phyloP scores from a whole-genome alignment of 2,329 filamentous ascomycete genomes.

The Botryotinia convoluta region DNA sequence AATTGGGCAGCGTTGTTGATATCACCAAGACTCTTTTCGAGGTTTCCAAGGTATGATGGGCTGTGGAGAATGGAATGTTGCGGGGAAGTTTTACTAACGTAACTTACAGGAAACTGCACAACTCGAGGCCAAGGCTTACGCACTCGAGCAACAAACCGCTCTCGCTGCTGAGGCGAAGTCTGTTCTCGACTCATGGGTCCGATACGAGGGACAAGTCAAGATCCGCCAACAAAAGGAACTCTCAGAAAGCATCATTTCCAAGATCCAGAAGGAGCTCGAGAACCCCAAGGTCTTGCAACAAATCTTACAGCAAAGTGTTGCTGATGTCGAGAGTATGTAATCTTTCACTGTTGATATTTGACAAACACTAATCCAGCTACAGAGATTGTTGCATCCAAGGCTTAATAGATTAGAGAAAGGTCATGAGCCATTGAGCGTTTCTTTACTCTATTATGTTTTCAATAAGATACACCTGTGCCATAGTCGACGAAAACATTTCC shows the following conservation, averaged over 20 bases:
- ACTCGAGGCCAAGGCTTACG: conserved; percentile 93
- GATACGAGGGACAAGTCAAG: conserved; percentile 98
- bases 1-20: conserved; percentile 91
- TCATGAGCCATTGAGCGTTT: conserved; percentile 23
- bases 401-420: conserved; percentile 53
- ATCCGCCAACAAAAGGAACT: conserved; percentile 97
- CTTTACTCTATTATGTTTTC: conserved; percentile 53
- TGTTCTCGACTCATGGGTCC: conserved; percentile 97
- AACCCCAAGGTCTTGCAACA: conserved; percentile 96
- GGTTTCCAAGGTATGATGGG: conserved; percentile 83
- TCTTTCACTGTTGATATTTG: background rate
- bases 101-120: conserved; percentile 72
- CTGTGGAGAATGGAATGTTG: background rate
- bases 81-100: conserved; percentile 19
- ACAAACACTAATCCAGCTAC: conserved; percentile 39
- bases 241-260: conserved; percentile 87
- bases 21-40: conserved; percentile 96
- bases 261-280: conserved; percentile 98
- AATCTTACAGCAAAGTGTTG: conserved; percentile 94
- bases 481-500: conserved; percentile 45
- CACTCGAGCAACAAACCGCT: conserved; percentile 94
- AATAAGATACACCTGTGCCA: conserved; percentile 56
- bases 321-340: conserved; percentile 87
- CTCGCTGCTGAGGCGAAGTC: conserved; percentile 89
- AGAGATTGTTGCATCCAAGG: conserved; percentile 63